Evolutionary conservation across 768 basidiomycete genomes (phyloP), one percentile per base, ranked within the genome.

Genomic region (Panus rudis): DNA sequence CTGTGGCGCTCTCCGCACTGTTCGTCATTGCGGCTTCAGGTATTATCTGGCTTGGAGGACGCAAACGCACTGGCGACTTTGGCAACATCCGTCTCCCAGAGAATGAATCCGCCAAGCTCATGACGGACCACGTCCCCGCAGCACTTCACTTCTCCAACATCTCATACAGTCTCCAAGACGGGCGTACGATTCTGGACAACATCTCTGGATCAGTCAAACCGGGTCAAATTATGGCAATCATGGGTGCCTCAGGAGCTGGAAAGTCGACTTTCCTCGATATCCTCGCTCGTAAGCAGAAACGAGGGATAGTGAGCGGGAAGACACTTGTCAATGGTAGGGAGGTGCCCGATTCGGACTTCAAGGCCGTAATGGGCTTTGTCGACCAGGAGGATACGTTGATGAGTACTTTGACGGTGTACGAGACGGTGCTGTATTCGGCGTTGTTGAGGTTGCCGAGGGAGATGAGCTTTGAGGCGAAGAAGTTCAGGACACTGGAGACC

Each of bases 341-440:
- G 46, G 83, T 94, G 20, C 68, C 69, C 33, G 72, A 89, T 60
- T 64, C 70, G 20, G 78, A 85, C 58, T 96, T 90, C 70, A 83
- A 80, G 60, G 78, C 80, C 26, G 84, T 97, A 4, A 80, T 85
- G 50, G 96, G 96, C 23, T 99, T 88, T 52, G 96, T 99, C 33
- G 94, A 99, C 59, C 96, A 99, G 63, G 96, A 98, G 62, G 96
- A 99, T 61, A 96, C 92, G 8, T 65, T 99, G 50, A 94, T 99
- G 87, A 79, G 84, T 57, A 98, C 94, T 6, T 68, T 98, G 64
- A 99, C 94, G 3, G 96, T 98, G 17, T 98, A 97, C 62, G 96
- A 99, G 71, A 97, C 93, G 0, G 84, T 99, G 14, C 62, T 98
- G 41, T 96, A 96, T 58, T 92, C 89, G 40, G 96, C 96, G 11